Base-by-base conservation (phyloP, 768 basidiomycete genomes). In the Mycena maculata region DNA sequence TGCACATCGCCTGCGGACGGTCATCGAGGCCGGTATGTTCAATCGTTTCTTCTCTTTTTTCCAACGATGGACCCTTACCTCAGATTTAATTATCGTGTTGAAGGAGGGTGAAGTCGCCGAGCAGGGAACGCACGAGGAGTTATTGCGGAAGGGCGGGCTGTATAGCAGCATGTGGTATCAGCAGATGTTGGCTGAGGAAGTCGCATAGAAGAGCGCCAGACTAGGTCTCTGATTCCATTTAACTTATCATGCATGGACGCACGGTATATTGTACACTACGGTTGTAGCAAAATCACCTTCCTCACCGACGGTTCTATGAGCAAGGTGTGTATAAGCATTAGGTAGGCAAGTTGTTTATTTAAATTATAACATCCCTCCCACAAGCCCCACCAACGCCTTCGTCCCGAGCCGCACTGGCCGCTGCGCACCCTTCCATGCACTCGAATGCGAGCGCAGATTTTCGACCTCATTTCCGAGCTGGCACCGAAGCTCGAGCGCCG, bases 61-160 rank as follows among this genome's bases (percentile, higher is more conserved):
- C 20, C 13, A 20, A n/a, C 11, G 22, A 25, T 18, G 31, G 45
- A 63, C 22, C 36, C 38, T 67, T 54, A 42, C 11, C 38, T 11
- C 60, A 91, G 97, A 99, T 76, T 78, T 95, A 16, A 98, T 99
- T 77, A 93, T 99, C 52, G 96, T 99, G 15, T 85, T 99, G 54
- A 90, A 88, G 74, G 93, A 96, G n/a, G 98, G 98, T 0, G 78
- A 87, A 55, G 94, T 99, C 3, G 90, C 91, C 8, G 98, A 99
- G 77, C 88, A 97, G 77, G 98, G 98, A 13, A 95, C 94, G 0
- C 98, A 99, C 75, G 92, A 95, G 39, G 90, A 94, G 75, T 81
- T 99, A 20, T 80, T 99, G 77, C 86, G 83, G 25, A 78, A 78
- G 16, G 87, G 87, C 16, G 92, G 93, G 2, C 74, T 95, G 63